Conservation (phyloP, 2,329 filamentous ascomycete species). For the Pseudogymnoascus sp. region DNA sequence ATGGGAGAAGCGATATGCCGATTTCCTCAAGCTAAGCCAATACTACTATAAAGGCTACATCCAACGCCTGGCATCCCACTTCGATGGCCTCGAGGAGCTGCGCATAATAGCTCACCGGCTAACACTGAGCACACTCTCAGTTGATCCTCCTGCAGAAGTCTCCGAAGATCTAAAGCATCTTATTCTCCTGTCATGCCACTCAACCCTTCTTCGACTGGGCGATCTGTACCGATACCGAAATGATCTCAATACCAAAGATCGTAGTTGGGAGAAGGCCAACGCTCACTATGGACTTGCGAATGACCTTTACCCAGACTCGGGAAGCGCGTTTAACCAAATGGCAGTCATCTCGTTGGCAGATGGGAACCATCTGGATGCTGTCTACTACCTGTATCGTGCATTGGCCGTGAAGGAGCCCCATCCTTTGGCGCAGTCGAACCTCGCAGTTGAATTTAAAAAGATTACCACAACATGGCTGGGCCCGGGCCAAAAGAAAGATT, state of each 20-base stretch:
- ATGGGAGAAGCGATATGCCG: slow-evolving; percentile 71
- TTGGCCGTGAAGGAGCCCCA: slow-evolving; percentile 68
- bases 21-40: slow-evolving; percentile 81
- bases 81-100: slow-evolving; percentile 32
- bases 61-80: slow-evolving; percentile 61
- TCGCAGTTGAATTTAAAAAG: slow-evolving; percentile 72
- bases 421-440: slow-evolving; percentile 65
- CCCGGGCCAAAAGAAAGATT: slow-evolving; percentile 19
- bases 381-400: slow-evolving; percentile 85
- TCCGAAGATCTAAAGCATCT: slow-evolving; percentile 29
- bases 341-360: slow-evolving; percentile 77
- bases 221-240: slow-evolving; percentile 83
- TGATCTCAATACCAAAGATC: slow-evolving; percentile 61
- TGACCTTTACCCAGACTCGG: slow-evolving; percentile 69
- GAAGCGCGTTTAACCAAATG: slow-evolving; percentile 81
- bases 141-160: slow-evolving; percentile 21
- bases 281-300: slow-evolving; percentile 80
- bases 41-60: slow-evolving; percentile 85
- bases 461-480: slow-evolving; percentile 51
- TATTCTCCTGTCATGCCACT: slow-evolving; percentile 69
- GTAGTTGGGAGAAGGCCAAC: slow-evolving; percentile 71
- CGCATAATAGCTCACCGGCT: slow-evolving; percentile 27
- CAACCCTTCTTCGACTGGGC: slow-evolving; percentile 76
- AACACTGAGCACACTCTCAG: slow-evolving; percentile 22
- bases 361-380: slow-evolving; percentile 71